Percentiles rank a stretch among this genome's conserved stretches.
Evolutionary conservation across 1,284 basidiomycete genomes (phyloP).

Genomic region (Ceratobasidium sp.): DNA sequence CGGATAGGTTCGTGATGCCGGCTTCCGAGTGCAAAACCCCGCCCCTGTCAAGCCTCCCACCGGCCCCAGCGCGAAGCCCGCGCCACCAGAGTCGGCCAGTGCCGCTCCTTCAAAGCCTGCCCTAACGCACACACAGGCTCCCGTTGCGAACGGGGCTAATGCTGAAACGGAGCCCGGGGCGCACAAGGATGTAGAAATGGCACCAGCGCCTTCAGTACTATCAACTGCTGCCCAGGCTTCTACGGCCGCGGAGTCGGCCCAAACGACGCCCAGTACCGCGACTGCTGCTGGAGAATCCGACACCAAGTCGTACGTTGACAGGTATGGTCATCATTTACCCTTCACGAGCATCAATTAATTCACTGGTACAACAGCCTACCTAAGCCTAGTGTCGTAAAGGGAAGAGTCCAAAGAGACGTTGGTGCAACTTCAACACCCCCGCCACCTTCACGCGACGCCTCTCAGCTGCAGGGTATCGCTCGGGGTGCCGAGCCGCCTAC

Average conservation of each 20-base stretch:
- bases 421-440: conserved; percentile 15
- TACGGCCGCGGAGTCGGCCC: conserved; percentile 30
- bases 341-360: background rate
- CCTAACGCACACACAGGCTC: conserved; percentile 40
- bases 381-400: conserved; percentile 32
- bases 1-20: conserved; percentile 32
- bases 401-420: conserved; percentile 28
- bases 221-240: conserved; percentile 42
- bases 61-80: conserved; percentile 40
- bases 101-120: background rate
- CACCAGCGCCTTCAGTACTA: conserved; percentile 10
- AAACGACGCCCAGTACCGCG: conserved; percentile 33
- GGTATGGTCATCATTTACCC: conserved; percentile 47
- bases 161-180: background rate
- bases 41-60: conserved; percentile 41
- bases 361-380: conserved; percentile 14
- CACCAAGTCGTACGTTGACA: conserved; percentile 41
- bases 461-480: conserved; percentile 51
- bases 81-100: conserved; percentile 34
- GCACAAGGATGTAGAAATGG: conserved; percentile 35
- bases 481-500: conserved; percentile 46
- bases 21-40: conserved; percentile 41
- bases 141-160: conserved; percentile 42
- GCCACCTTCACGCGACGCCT: conserved; percentile 49
- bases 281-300: conserved; percentile 15